A percentile compares a stretch with the other conserved stretches of the same genome.
phyloP scores from a whole-genome alignment of 371 early-diverging fungal genomes.

The Enteropsectra breve region DNA sequence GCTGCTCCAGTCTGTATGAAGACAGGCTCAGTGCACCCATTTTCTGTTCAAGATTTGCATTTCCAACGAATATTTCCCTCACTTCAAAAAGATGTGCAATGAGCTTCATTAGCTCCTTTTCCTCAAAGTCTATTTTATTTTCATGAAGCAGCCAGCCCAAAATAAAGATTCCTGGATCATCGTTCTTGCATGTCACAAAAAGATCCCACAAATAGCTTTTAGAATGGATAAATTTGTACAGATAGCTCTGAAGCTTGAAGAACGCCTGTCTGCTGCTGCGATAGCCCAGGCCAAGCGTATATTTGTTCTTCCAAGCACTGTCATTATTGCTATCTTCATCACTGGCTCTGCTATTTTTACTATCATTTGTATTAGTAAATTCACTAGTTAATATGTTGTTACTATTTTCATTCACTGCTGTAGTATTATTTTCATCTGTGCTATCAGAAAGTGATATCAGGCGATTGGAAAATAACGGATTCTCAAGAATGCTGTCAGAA shows the following conservation, averaged over 20 bases:
- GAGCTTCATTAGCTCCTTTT: conserved; percentile 22
- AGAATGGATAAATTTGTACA: conserved; percentile 6
- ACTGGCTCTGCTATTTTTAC: not conserved
- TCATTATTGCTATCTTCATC: not conserved
- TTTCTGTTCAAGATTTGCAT: not conserved
- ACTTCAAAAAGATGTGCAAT: conserved; percentile 49
- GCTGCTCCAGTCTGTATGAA: too few species aligned
- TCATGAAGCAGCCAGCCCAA: conserved; percentile 33
- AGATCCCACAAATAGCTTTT: conserved; percentile 40
- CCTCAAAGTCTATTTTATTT: conserved; percentile 13
- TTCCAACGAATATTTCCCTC: conserved; percentile 11
- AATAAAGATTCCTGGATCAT: conserved; percentile 38
- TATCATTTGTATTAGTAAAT: not conserved
- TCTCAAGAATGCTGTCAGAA: conserved; percentile 42
- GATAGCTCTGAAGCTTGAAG: conserved; percentile 24
- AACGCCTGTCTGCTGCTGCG: conserved; percentile 22
- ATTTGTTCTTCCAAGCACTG: not conserved
- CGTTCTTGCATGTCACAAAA: conserved; percentile 35
- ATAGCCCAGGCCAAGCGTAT: not conserved
- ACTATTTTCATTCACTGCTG: too few species aligned
- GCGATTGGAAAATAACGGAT: conserved; percentile 9
- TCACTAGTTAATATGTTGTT: not conserved
- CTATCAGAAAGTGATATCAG: not conserved
- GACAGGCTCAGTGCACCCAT: not conserved
- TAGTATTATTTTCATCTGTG: not conserved